These are phyloP conservation scores for Penicillium odoratum DNA, from an alignment of 495 filamentous ascomycete genomes.

Conservation along the genomic window DNA sequence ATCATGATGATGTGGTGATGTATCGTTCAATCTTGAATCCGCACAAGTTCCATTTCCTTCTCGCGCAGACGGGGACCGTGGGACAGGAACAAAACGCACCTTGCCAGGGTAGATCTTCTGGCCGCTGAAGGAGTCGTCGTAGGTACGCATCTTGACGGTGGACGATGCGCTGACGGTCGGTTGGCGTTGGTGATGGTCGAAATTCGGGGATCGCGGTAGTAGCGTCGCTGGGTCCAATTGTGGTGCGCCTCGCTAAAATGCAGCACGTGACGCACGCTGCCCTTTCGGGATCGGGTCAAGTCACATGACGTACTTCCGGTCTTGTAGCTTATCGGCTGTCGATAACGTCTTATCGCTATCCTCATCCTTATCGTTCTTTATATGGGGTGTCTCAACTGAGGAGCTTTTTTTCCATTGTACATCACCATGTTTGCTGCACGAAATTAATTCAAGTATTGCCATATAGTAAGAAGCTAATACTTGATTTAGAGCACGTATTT, in stretches of 20 bases:
- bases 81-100: conserved; percentile 59
- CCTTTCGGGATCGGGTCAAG: conserved; percentile 34
- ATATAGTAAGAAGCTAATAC: no score
- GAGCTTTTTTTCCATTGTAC: not conserved
- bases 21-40: conserved; percentile 17
- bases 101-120: conserved; percentile 99
- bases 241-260: conserved; percentile 54
- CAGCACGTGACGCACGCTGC: conserved; percentile 46
- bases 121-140: conserved; percentile 97
- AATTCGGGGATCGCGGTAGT: conserved; percentile 44
- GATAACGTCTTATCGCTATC: not conserved
- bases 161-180: conserved; percentile 51
- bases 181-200: conserved; percentile 53
- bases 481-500: no score
- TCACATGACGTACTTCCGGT: conserved; percentile 13
- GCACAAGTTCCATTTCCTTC: conserved; percentile 17
- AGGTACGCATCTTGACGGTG: conserved; percentile 87
- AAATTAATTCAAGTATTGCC: no score
- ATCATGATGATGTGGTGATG: conserved; percentile 9
- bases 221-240: conserved; percentile 46
- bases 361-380: not conserved
- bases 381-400: not conserved
- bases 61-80: conserved; percentile 23
- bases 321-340: not conserved
- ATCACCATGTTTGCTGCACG: not conserved